These are phyloP conservation scores for Pseudophaeomoniella oleicola DNA, from an alignment of 2,329 filamentous ascomycete species.

Conservation along the genomic window DNA sequence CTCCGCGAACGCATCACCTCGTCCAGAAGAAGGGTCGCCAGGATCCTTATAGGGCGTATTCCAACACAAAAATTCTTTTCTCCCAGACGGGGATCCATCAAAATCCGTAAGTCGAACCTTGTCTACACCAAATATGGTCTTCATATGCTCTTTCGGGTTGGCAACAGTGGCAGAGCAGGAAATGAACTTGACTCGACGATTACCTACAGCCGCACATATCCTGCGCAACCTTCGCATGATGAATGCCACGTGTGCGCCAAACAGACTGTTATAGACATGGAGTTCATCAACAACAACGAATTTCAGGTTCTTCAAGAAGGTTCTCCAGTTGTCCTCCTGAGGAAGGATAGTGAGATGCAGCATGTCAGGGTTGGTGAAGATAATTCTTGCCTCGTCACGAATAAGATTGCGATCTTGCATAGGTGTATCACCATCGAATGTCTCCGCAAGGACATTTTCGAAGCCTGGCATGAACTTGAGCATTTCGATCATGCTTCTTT, in stretches of 20 bases:
- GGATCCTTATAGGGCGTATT: conserved; percentile 93
- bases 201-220: conserved; percentile 82
- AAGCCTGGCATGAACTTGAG: conserved; percentile 66
- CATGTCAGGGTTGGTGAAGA: conserved; percentile 98
- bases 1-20: conserved; percentile 69
- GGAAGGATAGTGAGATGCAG: conserved; percentile 86
- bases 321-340: conserved; percentile 78
- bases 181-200: conserved; percentile 72
- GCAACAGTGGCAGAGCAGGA: conserved; percentile 94
- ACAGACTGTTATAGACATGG: conserved; percentile 90
- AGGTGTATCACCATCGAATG: conserved; percentile 88
- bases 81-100: conserved; percentile 81
- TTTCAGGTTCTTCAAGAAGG: conserved; percentile 73
- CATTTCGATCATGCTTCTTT: conserved; percentile 73
- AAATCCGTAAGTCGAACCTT: conserved; percentile 72
- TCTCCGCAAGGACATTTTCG: conserved; percentile 67
- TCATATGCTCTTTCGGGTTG: conserved; percentile 84
- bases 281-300: conserved; percentile 87
- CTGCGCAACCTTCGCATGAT: conserved; percentile 83
- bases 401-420: conserved; percentile 66
- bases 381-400: conserved; percentile 75
- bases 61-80: conserved; percentile 95
- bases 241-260: conserved; percentile 85
- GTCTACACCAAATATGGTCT: conserved; percentile 79
- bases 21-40: conserved; percentile 68